A percentile compares a stretch with the other conserved stretches of the same genome.
Conservation (phyloP, 257 asterid genomes). For the Solanum tarapatanum region DNA sequence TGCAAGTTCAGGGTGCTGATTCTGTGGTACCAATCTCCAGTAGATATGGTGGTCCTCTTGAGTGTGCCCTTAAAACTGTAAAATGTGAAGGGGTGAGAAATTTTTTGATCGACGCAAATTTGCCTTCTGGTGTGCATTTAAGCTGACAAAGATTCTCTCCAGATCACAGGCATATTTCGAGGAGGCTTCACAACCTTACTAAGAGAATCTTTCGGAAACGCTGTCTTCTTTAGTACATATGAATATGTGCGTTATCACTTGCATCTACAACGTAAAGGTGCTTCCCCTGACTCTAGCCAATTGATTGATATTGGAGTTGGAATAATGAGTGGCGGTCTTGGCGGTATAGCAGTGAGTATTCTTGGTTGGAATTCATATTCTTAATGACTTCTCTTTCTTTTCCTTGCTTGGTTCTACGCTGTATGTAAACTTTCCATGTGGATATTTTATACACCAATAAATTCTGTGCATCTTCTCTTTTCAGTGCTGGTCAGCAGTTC, state of each 20-base stretch:
- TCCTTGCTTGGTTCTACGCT: background rate
- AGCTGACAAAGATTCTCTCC: conserved; percentile 38
- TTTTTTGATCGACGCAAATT: conserved; percentile 2
- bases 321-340: conserved; percentile 81
- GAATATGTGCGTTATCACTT: conserved; percentile 76
- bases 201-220: conserved; percentile 80
- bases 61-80: conserved; percentile 71
- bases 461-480: background rate
- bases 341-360: conserved; percentile 73
- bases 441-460: background rate
- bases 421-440: background rate
- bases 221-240: conserved; percentile 74
- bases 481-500: conserved; percentile 57
- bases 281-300: conserved; percentile 36
- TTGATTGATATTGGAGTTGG: conserved; percentile 72
- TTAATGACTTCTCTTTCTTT: background rate
- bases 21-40: conserved; percentile 35
- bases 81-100: conserved; percentile 80
- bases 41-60: conserved; percentile 70
- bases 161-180: conserved; percentile 78
- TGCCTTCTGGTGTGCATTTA: background rate
- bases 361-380: background rate
- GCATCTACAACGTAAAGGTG: conserved; percentile 41
- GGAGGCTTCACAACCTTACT: conserved; percentile 75
- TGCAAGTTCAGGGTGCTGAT: conserved; percentile 90